A percentile compares a stretch with the other conserved stretches of the same genome.
Evolutionary conservation across 176 grass and related monocot species (phyloP).

Genomic region (Aegilops tauschii): DNA sequence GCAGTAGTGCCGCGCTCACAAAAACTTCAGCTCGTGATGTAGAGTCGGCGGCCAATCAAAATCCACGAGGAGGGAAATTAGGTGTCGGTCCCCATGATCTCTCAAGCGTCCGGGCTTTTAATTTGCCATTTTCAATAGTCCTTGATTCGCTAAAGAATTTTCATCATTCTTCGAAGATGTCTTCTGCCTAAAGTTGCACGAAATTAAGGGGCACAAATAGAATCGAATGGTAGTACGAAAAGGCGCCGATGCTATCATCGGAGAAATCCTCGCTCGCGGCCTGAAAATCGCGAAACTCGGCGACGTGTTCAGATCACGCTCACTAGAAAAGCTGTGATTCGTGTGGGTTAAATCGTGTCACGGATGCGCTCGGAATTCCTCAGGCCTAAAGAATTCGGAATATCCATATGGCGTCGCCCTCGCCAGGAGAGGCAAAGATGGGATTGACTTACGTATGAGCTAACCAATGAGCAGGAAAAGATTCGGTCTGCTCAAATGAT

Average conservation of each 20-base stretch:
- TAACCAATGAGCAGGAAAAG: slow-evolving; percentile 18
- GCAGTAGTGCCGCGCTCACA: neutral
- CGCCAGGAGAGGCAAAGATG: neutral
- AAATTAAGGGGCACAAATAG: neutral
- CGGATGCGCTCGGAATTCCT: neutral
- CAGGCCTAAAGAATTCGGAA: neutral
- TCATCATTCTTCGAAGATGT: neutral
- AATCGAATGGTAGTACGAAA: neutral
- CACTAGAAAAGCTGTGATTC: neutral
- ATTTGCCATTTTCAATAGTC: neutral
- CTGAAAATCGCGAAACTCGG: neutral
- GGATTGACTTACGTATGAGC: neutral
- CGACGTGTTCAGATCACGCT: neutral
- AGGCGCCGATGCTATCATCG: neutral
- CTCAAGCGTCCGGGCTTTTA: no score
- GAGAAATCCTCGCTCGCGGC: neutral
- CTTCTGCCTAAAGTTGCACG: neutral
- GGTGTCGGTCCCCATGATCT: neutral
- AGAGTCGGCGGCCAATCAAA: neutral
- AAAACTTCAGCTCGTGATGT: neutral
- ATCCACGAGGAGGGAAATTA: no score
- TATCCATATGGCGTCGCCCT: slow-evolving; percentile 12
- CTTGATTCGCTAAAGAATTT: neutral
- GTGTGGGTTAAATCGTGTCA: neutral
- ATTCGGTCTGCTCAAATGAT: neutral